Evolutionary conservation across 2,329 filamentous ascomycete species (phyloP).

Genomic region (Myriosclerotinia curreyana): DNA sequence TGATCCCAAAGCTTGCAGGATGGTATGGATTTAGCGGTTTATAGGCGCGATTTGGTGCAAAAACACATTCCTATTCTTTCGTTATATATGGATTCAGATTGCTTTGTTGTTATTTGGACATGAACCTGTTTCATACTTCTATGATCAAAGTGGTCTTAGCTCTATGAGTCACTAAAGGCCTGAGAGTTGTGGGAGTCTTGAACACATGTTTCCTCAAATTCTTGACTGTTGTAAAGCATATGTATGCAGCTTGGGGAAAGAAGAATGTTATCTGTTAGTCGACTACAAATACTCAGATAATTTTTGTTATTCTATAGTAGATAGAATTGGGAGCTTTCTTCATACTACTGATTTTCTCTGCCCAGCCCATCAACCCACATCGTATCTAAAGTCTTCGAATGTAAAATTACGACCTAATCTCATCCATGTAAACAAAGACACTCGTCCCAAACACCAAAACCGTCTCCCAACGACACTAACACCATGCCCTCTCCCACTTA

Average conservation of each 20-base stretch:
- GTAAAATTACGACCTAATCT: too few species aligned
- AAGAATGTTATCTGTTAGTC: background rate
- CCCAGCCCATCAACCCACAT: background rate
- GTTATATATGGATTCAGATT: background rate
- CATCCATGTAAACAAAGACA: too few species aligned
- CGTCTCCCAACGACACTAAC: too few species aligned
- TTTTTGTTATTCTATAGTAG: background rate
- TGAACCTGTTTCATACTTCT: background rate
- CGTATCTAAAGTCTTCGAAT: too few species aligned
- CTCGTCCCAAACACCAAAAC: too few species aligned
- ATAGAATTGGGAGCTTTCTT: background rate
- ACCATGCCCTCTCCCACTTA: too few species aligned
- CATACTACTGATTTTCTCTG: background rate
- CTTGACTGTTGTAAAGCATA: background rate
- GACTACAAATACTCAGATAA: background rate
- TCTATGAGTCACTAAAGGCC: background rate
- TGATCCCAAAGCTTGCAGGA: background rate
- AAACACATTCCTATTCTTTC: slow-evolving; percentile 11
- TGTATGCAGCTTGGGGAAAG: background rate
- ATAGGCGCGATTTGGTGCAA: slow-evolving; percentile 2
- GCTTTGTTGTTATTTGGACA: background rate
- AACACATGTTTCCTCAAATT: background rate
- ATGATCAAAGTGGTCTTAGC: background rate
- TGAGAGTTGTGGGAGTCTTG: background rate
- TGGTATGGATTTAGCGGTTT: background rate